phyloP scores from a whole-genome alignment of 78 protist species.

The Cyanophora paradoxa region DNA sequence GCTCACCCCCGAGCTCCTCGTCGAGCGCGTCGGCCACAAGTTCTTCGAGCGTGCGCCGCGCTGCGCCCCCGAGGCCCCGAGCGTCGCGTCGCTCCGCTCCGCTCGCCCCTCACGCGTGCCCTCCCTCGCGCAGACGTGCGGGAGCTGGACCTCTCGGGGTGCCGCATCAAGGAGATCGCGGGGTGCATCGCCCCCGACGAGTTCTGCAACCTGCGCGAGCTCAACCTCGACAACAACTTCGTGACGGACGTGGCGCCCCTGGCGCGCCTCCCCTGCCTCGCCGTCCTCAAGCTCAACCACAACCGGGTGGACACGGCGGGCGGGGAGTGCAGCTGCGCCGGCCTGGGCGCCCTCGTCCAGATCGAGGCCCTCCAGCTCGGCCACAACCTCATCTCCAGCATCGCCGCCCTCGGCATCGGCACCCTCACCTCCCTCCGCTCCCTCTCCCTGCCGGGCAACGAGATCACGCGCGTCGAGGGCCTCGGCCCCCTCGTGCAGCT shows the following conservation, averaged over 20 bases:
- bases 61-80: not conserved
- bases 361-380: conserved; percentile 27
- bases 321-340: not conserved
- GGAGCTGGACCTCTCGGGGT: conserved; percentile 17
- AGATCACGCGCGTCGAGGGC: conserved; percentile 22
- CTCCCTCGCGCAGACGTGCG: not conserved
- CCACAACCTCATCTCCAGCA: conserved; percentile 11
- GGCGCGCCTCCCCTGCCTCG: not conserved
- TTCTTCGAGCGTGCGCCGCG: conserved; percentile 14
- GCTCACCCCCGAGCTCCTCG: conserved; percentile 12
- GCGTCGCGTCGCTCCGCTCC: not conserved
- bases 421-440: not conserved
- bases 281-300: conserved; percentile 15
- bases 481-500: conserved; percentile 17
- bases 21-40: conserved; percentile 19
- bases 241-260: conserved; percentile 7
- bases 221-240: conserved; percentile 36
- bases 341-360: not conserved
- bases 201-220: conserved; percentile 25
- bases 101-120: not conserved
- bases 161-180: conserved; percentile 5
- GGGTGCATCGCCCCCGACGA: conserved; percentile 3
- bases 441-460: conserved; percentile 35
- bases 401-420: not conserved
- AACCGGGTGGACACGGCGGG: conserved; percentile 1